Percentiles rank a stretch among this genome's conserved stretches.
phyloP scores from a whole-genome alignment of 2,329 filamentous ascomycete species.

The Diplocarpon mali region DNA sequence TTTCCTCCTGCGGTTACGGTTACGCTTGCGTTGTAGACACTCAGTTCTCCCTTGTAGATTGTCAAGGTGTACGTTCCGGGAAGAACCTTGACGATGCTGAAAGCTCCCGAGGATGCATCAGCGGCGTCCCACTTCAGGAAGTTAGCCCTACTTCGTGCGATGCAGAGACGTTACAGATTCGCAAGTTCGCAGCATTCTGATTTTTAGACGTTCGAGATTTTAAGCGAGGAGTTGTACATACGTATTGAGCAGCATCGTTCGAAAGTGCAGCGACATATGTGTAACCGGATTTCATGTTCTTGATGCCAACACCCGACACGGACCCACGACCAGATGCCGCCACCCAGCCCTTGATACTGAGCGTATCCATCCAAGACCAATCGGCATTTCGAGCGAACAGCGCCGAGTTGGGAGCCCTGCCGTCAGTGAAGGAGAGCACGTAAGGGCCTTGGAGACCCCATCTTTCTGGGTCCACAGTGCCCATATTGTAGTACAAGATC shows the following conservation, averaged over 20 bases:
- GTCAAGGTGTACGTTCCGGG: conserved; percentile 59
- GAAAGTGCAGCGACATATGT: conserved; percentile 26
- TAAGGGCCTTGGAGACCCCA: conserved; percentile 33
- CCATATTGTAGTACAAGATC: conserved; percentile 35
- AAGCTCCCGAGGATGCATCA: conserved; percentile 38
- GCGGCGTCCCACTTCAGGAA: conserved; percentile 40
- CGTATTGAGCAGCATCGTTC: conserved; percentile 50
- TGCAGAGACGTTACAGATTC: too few relatives aligned
- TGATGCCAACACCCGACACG: conserved; percentile 9
- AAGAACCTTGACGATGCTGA: conserved; percentile 55
- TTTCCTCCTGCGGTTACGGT: conserved; percentile 39
- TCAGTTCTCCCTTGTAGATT: conserved; percentile 48
- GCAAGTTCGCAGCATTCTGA: too few relatives aligned
- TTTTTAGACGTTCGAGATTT: too few relatives aligned
- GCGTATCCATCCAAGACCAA: conserved; percentile 11
- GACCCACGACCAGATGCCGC: conserved; percentile 3
- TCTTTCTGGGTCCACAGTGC: conserved; percentile 32
- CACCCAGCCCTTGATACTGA: conserved; percentile 9
- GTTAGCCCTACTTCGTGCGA: too few relatives aligned
- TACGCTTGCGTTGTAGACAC: conserved; percentile 39
- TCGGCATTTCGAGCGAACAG: conserved; percentile 8
- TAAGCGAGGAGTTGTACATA: too few relatives aligned
- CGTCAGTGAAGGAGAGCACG: conserved; percentile 31
- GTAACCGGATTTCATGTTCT: conserved; percentile 9
- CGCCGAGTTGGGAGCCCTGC: conserved; percentile 27